phyloP scores from a whole-genome alignment of 306 rosid genomes.

The Lablab purpureus region DNA sequence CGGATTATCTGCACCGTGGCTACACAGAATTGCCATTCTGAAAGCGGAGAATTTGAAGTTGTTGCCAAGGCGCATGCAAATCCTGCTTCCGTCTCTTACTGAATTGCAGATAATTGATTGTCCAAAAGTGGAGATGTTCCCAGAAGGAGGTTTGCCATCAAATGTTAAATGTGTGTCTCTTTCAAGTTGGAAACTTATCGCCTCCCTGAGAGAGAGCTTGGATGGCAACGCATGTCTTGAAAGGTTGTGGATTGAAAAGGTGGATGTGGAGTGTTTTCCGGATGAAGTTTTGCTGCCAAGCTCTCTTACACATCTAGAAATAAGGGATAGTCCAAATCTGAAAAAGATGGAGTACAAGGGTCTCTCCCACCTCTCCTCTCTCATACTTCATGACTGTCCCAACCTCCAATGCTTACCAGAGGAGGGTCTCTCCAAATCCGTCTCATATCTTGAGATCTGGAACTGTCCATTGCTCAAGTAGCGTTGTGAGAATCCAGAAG shows the following conservation, averaged over 20 bases:
- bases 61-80: neutral
- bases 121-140: neutral
- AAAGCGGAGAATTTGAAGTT: neutral
- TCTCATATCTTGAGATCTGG: neutral
- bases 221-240: neutral
- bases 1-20: neutral
- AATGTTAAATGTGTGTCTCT: neutral
- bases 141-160: neutral
- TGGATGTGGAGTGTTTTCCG: neutral
- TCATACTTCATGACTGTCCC: neutral
- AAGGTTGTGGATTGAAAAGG: accelerated
- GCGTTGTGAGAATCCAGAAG: neutral
- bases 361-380: neutral
- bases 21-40: no score
- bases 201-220: neutral
- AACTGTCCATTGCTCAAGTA: neutral
- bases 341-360: neutral
- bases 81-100: neutral
- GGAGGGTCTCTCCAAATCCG: neutral
- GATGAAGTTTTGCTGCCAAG: neutral
- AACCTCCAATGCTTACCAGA: neutral
- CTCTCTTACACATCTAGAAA: neutral
- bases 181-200: neutral
- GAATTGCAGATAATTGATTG: neutral
- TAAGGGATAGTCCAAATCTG: neutral